phyloP scores from a whole-genome alignment of 202 grass and related monocot species.

The Saccharum hybrid region DNA sequence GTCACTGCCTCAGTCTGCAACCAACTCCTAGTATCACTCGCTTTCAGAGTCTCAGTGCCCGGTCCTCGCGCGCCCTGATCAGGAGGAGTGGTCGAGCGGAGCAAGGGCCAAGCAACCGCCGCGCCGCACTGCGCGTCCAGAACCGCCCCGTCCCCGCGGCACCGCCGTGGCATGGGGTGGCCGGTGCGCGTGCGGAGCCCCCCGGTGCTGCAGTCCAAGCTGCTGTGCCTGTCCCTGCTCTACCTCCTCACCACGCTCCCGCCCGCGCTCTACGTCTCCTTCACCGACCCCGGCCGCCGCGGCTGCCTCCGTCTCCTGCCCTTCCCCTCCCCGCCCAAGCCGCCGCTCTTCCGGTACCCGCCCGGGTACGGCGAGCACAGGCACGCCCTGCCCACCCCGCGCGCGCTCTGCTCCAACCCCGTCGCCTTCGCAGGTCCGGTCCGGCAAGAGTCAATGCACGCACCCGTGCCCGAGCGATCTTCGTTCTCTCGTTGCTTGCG shows the following conservation, averaged over 20 bases:
- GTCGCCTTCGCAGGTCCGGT: slow-evolving; percentile 66
- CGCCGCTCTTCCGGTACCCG: slow-evolving; percentile 66
- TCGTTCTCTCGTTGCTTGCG: not conserved
- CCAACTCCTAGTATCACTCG: not conserved
- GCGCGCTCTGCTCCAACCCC: slow-evolving; percentile 64
- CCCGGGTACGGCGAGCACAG: slow-evolving; percentile 73
- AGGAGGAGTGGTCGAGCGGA: not conserved
- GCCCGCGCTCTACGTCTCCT: slow-evolving; percentile 84
- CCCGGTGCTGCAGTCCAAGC: slow-evolving; percentile 72
- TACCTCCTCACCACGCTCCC: slow-evolving; percentile 98
- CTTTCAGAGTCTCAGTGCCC: not conserved
- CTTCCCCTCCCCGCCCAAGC: not conserved
- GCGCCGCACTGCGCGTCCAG: not conserved
- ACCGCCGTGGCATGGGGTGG: slow-evolving; percentile 41
- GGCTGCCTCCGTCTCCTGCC: slow-evolving; percentile 41
- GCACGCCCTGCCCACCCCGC: slow-evolving; percentile 65
- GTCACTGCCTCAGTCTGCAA: not conserved
- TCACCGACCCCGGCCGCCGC: slow-evolving; percentile 55
- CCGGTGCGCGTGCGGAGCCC: slow-evolving; percentile 56
- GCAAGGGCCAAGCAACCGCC: not conserved
- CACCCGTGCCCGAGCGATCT: not conserved
- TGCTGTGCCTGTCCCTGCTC: slow-evolving; percentile 89
- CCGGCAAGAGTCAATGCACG: too few species aligned
- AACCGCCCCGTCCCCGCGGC: not conserved
- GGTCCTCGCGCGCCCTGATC: not conserved